phyloP scores from a whole-genome alignment of 164 flowering plant genomes.

The Taxillus chinensis region DNA sequence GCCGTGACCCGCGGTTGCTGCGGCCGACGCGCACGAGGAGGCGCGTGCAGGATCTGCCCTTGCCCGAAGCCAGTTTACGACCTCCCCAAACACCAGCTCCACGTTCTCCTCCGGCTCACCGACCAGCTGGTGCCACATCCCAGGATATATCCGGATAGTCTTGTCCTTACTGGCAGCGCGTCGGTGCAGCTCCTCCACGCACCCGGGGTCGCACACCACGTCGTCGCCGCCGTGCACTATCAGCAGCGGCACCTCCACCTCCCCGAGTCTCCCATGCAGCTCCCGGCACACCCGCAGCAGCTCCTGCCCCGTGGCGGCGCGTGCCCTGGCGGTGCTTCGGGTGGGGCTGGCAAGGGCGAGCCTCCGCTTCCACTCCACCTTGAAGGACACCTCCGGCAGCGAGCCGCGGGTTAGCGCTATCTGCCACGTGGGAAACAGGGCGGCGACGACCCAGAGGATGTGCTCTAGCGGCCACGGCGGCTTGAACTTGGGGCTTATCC shows the following conservation, averaged over 20 bases:
- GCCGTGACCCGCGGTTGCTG: too few relatives aligned
- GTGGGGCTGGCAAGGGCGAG: conserved; percentile 61
- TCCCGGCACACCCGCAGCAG: conserved; percentile 64
- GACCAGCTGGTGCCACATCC: conserved; percentile 86
- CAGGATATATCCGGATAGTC: conserved; percentile 58
- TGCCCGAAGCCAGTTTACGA: conserved; percentile 53
- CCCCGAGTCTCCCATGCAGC: conserved; percentile 53
- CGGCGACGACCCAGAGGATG: conserved; percentile 47
- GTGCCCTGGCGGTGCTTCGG: conserved; percentile 41
- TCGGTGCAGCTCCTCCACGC: conserved; percentile 59
- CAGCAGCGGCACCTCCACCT: conserved; percentile 58
- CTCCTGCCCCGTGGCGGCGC: conserved; percentile 85
- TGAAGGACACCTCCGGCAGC: conserved; percentile 65
- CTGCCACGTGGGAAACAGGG: conserved; percentile 68
- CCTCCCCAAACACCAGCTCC: conserved; percentile 66
- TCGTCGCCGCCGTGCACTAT: conserved; percentile 76
- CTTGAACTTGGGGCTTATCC: conserved; percentile 78
- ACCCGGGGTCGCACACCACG: conserved; percentile 73
- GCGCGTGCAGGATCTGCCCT: conserved; percentile 29
- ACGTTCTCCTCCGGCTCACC: conserved; percentile 80
- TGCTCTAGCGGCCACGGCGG: conserved; percentile 98
- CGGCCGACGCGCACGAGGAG: neutral
- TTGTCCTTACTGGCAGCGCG: conserved; percentile 67
- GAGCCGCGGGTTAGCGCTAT: conserved; percentile 81
- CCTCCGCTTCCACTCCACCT: conserved; percentile 78